Evolutionary conservation across 2,329 filamentous ascomycete genomes (phyloP).

Genomic region (Hawksworthiomyces lignivorus): DNA sequence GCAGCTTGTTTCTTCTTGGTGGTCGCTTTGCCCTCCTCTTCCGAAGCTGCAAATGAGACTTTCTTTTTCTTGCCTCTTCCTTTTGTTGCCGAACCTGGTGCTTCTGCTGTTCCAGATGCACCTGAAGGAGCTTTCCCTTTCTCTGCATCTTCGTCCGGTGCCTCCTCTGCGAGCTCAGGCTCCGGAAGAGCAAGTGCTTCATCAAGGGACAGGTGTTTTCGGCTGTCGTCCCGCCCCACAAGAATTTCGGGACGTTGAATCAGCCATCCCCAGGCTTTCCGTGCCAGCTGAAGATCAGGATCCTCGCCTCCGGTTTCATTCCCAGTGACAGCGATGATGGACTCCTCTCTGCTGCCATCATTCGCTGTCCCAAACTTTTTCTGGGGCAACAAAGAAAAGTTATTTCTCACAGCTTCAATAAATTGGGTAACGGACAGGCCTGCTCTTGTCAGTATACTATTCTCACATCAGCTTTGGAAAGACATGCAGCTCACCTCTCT

Average conservation of each 20-base stretch:
- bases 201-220: conserved; percentile 31
- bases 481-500: conserved; percentile 30
- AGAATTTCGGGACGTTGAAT: conserved; percentile 31
- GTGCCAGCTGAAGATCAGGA: conserved; percentile 23
- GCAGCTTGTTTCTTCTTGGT: too few relatives aligned
- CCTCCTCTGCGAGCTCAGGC: conserved; percentile 11
- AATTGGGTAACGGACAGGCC: conserved; percentile 18
- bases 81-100: neutral
- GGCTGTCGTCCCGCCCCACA: conserved; percentile 27
- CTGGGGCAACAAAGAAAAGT: too few relatives aligned
- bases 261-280: conserved; percentile 36
- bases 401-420: conserved; percentile 15
- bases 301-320: too few relatives aligned
- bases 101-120: too few relatives aligned
- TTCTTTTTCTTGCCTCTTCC: neutral
- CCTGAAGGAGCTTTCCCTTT: too few relatives aligned
- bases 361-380: too few relatives aligned
- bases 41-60: neutral
- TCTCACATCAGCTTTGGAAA: too few relatives aligned
- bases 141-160: neutral
- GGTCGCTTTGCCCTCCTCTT: neutral
- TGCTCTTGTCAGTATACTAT: too few relatives aligned
- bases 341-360: too few relatives aligned
- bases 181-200: conserved; percentile 31
- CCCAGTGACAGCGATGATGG: too few relatives aligned